Percentiles rank a stretch among this genome's conserved stretches.
phyloP scores from a whole-genome alignment of 495 filamentous ascomycete species.

The Penicillium malachiteum region DNA sequence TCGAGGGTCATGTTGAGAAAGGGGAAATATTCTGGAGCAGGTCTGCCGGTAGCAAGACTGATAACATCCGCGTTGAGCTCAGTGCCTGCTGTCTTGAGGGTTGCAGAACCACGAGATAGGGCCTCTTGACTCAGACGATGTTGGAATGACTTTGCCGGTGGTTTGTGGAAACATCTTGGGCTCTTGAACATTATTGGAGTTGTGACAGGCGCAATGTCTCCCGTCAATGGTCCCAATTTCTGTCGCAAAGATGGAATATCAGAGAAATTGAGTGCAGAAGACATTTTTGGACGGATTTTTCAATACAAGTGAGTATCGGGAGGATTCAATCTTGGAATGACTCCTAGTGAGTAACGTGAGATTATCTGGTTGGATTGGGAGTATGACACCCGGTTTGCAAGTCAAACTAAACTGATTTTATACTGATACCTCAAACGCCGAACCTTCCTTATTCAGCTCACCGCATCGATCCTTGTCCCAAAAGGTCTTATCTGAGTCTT shows the following conservation, averaged over 20 bases:
- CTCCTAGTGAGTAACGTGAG: background rate
- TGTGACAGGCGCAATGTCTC: background rate
- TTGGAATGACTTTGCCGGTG: background rate
- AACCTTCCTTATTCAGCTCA: background rate
- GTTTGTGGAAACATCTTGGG: background rate
- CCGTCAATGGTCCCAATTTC: background rate
- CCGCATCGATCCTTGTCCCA: background rate
- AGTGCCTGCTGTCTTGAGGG: background rate
- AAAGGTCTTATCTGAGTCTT: background rate
- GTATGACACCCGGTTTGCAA: background rate
- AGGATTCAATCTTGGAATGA: background rate
- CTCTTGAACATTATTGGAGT: conserved; percentile 1
- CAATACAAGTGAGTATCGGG: background rate
- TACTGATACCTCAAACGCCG: too few relatives aligned
- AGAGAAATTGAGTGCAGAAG: background rate
- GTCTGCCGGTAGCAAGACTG: background rate
- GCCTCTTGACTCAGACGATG: background rate
- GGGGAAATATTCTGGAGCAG: background rate
- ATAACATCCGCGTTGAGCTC: background rate
- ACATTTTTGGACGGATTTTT: background rate
- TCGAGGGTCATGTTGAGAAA: background rate
- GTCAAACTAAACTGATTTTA: too few relatives aligned
- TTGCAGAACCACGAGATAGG: background rate
- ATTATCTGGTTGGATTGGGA: background rate
- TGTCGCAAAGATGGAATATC: background rate